These are phyloP conservation scores for Candida suzukii DNA, from an alignment of 805 yeast species.

Conservation along the genomic window DNA sequence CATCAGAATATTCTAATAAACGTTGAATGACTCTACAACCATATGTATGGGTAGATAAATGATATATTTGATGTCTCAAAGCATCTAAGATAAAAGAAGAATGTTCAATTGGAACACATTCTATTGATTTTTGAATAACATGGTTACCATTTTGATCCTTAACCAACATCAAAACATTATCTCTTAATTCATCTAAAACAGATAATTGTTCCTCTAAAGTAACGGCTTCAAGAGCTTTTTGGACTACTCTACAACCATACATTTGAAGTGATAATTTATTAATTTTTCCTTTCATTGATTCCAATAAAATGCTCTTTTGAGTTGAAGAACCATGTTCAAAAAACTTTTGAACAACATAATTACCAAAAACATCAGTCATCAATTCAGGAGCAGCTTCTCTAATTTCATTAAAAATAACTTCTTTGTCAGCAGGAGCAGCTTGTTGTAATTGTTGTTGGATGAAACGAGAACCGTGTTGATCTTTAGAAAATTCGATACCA, in stretches of 20 bases:
- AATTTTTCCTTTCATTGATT: constrained; percentile 67
- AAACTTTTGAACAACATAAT: constrained; percentile 91
- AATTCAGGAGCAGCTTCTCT: constrained; percentile 66
- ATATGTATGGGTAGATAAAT: constrained; percentile 88
- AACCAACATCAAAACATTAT: constrained; percentile 56
- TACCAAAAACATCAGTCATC: constrained; percentile 96
- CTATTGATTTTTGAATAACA: constrained; percentile 93
- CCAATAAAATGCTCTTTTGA: constrained; percentile 64
- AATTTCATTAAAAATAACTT: constrained; percentile 77
- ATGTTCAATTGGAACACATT: constrained; percentile 64
- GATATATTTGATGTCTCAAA: constrained; percentile 66
- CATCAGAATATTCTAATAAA: constrained; percentile 69
- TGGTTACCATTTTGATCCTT: constrained; percentile 98
- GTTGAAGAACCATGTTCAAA: constrained; percentile 74
- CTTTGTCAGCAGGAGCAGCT: constrained; percentile 64
- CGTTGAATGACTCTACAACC: constrained; percentile 98
- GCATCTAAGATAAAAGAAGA: constrained; percentile 70
- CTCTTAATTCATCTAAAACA: constrained; percentile 62
- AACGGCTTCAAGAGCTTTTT: constrained; percentile 79
- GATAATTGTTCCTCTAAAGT: constrained; percentile 54
- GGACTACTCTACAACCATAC: constrained; percentile 98
- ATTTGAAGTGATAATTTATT: constrained; percentile 77
- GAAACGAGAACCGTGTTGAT: constrained; percentile 95
- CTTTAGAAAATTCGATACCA: constrained; percentile 86
- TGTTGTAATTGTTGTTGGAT: constrained; percentile 80